phyloP scores from a whole-genome alignment of 345 rosid species.

The Lepidium aucheri region DNA sequence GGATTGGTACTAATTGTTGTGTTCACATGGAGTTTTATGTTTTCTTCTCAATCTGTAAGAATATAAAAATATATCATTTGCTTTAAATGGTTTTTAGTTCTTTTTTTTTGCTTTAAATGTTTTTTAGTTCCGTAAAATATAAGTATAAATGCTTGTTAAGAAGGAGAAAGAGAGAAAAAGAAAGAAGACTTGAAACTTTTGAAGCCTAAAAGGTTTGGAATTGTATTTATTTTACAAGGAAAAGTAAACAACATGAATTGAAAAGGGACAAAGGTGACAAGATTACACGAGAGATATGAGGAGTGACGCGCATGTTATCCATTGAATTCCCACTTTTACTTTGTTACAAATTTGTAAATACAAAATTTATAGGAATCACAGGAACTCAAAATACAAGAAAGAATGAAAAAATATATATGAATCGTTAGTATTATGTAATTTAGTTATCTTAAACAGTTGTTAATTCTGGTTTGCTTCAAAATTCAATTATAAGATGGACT shows the following conservation, averaged over 20 bases:
- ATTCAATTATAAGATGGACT: too few species aligned
- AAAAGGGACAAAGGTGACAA: slow-evolving; percentile 18
- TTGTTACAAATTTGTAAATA: neutral
- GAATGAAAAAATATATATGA: too few species aligned
- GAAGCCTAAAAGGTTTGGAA: slow-evolving; percentile 3
- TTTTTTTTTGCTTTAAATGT: slow-evolving; percentile 23
- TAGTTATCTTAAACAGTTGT: too few species aligned
- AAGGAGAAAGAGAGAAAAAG: neutral
- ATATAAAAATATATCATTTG: slow-evolving; percentile 18
- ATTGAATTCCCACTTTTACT: neutral
- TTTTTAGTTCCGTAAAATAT: neutral
- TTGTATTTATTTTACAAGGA: neutral
- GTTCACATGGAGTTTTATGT: too few species aligned
- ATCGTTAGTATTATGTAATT: too few species aligned
- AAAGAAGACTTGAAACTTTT: neutral
- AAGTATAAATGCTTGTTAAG: too few species aligned
- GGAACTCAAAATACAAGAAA: neutral
- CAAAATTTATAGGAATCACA: neutral
- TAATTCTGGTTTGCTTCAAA: too few species aligned
- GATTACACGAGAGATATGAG: slow-evolving; percentile 18
- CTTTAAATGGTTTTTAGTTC: neutral
- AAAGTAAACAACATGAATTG: slow-evolving; percentile 3
- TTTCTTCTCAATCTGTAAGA: neutral
- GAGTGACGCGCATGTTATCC: slow-evolving; percentile 5
- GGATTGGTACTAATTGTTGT: too few species aligned